A percentile compares a stretch with the other conserved stretches of the same genome.
Evolutionary conservation across 1,284 basidiomycete genomes (phyloP).

Genomic region (Cutaneotrichosporon mucoides): DNA sequence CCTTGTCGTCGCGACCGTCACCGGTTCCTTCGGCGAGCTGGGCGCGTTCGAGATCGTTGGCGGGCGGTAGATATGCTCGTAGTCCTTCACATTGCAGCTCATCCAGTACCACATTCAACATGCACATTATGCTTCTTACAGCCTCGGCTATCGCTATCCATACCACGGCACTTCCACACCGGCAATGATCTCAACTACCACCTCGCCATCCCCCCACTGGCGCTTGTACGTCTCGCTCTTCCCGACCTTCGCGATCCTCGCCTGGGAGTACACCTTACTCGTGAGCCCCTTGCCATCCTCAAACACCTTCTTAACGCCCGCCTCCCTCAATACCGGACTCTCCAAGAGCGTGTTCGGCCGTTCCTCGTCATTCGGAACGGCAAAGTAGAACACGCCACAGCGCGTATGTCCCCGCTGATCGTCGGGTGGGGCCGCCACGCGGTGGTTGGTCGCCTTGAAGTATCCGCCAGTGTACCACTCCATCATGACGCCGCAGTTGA

Average conservation of each 20-base stretch:
- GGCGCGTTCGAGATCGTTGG: background rate
- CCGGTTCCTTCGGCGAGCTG: background rate
- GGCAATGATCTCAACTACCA: constrained; percentile 24
- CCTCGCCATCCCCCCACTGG: constrained; percentile 22
- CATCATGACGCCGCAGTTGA: constrained; percentile 30
- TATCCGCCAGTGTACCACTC: constrained; percentile 31
- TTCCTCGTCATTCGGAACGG: constrained; percentile 47
- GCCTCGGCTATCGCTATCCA: too few species aligned
- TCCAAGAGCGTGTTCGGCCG: constrained; percentile 38
- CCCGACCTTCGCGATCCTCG: constrained; percentile 26
- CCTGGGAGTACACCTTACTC: constrained; percentile 19
- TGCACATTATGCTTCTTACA: too few species aligned
- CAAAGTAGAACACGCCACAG: constrained; percentile 49
- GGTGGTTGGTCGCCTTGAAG: constrained; percentile 47
- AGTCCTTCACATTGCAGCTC: too few species aligned
- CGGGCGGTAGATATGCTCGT: background rate
- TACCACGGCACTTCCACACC: constrained; percentile 24
- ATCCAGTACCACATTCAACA: too few species aligned
- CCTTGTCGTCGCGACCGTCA: background rate
- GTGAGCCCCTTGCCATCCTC: constrained; percentile 19
- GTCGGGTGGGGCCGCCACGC: constrained; percentile 46
- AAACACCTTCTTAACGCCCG: constrained; percentile 16
- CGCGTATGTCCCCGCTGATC: constrained; percentile 47
- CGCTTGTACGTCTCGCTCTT: constrained; percentile 27
- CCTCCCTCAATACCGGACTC: constrained; percentile 29